Percentiles rank a stretch among this genome's conserved stretches.
These are phyloP conservation scores for Hibiscus mutabilis DNA, from an alignment of 345 rosid genomes.

Conservation along the genomic window DNA sequence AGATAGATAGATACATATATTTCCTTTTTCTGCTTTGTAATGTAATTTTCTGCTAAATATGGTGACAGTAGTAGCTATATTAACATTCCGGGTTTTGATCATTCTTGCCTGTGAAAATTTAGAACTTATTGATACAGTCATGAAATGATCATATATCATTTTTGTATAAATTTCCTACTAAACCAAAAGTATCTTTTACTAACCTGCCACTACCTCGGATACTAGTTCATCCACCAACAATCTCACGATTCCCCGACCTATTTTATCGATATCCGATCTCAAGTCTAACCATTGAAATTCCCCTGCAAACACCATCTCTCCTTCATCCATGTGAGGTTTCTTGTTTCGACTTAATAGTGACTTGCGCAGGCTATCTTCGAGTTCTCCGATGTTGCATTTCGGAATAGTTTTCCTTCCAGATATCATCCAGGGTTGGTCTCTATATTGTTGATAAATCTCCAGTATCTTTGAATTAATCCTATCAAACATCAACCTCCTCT, in stretches of 20 bases:
- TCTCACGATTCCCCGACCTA: conserved; percentile 67
- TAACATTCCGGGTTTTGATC: too few species aligned
- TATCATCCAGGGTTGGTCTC: conserved; percentile 50
- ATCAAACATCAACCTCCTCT: conserved; percentile 66
- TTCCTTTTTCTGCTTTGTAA: too few species aligned
- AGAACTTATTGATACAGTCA: too few species aligned
- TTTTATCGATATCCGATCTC: conserved; percentile 42
- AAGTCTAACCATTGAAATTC: conserved; percentile 54
- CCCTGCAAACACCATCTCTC: conserved; percentile 28
- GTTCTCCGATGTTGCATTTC: conserved; percentile 36
- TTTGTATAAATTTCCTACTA: too few species aligned
- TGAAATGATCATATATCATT: too few species aligned
- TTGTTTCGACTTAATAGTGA: conserved; percentile 31
- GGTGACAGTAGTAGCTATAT: too few species aligned
- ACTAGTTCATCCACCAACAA: conserved; percentile 56
- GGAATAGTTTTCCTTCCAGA: conserved; percentile 15
- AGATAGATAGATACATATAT: too few species aligned
- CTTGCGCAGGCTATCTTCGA: conserved; percentile 38
- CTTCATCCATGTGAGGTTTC: conserved; percentile 31
- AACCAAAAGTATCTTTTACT: too few species aligned
- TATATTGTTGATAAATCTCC: conserved; percentile 38
- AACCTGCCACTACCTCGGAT: conserved; percentile 25
- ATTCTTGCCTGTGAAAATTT: too few species aligned
- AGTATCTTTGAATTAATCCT: conserved; percentile 47
- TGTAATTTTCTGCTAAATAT: too few species aligned